phyloP scores from a whole-genome alignment of 139 green algal genomes.

The Chlamydomonas incerta region DNA sequence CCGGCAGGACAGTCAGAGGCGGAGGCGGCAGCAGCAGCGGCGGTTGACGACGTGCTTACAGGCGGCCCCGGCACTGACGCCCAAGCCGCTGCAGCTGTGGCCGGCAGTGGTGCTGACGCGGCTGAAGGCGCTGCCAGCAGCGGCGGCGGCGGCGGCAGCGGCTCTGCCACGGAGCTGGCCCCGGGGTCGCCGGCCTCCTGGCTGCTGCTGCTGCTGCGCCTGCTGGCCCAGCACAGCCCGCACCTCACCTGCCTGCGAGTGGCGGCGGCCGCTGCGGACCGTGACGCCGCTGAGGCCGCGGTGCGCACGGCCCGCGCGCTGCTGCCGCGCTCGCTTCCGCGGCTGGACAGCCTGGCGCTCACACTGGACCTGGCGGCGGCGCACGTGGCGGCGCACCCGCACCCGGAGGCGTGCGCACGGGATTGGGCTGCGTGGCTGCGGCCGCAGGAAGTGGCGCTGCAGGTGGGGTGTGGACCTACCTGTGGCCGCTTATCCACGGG shows the following conservation, averaged over 20 bases:
- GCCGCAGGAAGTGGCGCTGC: neutral
- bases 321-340: neutral
- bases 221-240: neutral
- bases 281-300: neutral
- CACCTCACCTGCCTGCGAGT: neutral
- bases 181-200: neutral
- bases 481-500: no score
- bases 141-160: no score
- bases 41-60: no score
- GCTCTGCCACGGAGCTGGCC: no score
- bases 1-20: neutral
- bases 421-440: conserved; percentile 23
- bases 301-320: neutral
- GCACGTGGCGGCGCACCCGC: neutral
- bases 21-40: neutral
- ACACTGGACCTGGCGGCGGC: neutral
- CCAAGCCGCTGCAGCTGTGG: neutral
- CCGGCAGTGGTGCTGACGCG: neutral
- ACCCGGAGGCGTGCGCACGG: neutral
- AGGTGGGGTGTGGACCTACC: neutral
- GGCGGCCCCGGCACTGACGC: no score
- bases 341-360: neutral
- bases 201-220: neutral
- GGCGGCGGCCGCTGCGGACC: neutral
- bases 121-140: neutral